Evolutionary conservation across 106 monocot genomes (phyloP).

Genomic region (Allium fistulosum): DNA sequence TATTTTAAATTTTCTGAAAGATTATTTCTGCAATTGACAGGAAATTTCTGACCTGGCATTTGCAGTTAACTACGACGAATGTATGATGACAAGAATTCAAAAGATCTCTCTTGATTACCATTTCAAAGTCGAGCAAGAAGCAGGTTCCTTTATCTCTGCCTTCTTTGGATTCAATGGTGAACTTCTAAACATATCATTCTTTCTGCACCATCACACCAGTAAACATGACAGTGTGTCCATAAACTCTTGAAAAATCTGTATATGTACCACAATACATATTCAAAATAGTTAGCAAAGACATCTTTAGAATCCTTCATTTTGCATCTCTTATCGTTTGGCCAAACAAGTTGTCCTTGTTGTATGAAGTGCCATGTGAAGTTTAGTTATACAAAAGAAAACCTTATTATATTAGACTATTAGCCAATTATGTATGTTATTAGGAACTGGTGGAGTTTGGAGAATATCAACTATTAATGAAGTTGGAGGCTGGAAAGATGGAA

Average conservation of each 20-base stretch:
- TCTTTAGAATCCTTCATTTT: too few species aligned
- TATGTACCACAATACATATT: too few species aligned
- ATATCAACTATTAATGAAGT: conserved; percentile 40
- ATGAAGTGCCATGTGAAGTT: too few species aligned
- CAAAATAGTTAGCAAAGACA: too few species aligned
- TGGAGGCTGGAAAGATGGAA: conserved; percentile 53
- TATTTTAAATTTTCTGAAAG: conserved; percentile 11
- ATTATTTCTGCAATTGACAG: conserved; percentile 48
- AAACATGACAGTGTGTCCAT: too few species aligned
- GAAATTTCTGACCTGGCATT: conserved; percentile 32
- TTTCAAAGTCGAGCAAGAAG: conserved; percentile 61
- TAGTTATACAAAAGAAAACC: too few species aligned
- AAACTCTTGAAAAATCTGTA: too few species aligned
- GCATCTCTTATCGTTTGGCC: too few species aligned
- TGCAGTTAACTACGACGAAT: conserved; percentile 47
- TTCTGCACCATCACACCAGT: background rate
- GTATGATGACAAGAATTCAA: conserved; percentile 54
- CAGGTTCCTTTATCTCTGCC: conserved; percentile 39
- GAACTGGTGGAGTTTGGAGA: conserved; percentile 54
- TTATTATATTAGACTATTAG: too few species aligned
- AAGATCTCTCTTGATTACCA: conserved; percentile 61
- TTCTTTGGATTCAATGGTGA: conserved; percentile 63
- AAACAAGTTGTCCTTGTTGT: too few species aligned
- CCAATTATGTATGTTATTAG: conserved; percentile 1
- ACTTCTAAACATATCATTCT: background rate